These are phyloP conservation scores for Sporothrix pallida DNA, from an alignment of 2,329 filamentous ascomycete species.

Conservation along the genomic window DNA sequence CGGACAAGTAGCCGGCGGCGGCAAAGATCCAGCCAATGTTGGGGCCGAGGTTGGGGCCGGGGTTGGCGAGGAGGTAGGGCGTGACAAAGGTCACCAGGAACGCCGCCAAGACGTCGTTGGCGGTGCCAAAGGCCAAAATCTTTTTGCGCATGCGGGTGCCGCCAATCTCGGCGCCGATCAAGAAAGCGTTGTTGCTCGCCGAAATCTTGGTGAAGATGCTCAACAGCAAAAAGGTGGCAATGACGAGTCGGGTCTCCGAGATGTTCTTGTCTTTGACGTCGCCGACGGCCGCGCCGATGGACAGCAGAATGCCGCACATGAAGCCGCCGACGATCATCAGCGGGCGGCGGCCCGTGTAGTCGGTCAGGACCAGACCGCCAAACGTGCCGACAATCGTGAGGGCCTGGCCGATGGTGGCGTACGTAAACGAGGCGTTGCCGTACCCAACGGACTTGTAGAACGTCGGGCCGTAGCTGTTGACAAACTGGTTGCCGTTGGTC, in stretches of 20 bases:
- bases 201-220: conserved; percentile 26
- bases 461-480: conserved; percentile 31
- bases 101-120: conserved; percentile 20
- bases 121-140: conserved; percentile 29
- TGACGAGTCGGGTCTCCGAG: neutral
- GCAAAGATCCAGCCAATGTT: conserved; percentile 32
- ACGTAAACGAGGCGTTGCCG: conserved; percentile 31
- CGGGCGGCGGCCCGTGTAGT: conserved; percentile 28
- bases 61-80: conserved; percentile 20
- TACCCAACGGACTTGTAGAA: conserved; percentile 31
- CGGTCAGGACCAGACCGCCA: conserved; percentile 18
- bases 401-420: conserved; percentile 29
- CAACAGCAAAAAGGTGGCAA: conserved; percentile 23
- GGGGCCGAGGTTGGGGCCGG: conserved; percentile 27
- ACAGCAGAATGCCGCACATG: conserved; percentile 31
- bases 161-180: conserved; percentile 30
- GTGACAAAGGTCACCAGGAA: conserved; percentile 30
- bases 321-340: conserved; percentile 28
- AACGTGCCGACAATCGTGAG: conserved; percentile 24
- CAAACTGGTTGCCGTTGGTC: conserved; percentile 35
- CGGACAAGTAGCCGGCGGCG: conserved; percentile 20
- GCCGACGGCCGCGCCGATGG: conserved; percentile 19
- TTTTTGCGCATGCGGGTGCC: conserved; percentile 27
- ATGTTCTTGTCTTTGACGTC: conserved; percentile 14
- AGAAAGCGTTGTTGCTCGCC: conserved; percentile 27